These are phyloP conservation scores for Helotiales sp. DNA, from an alignment of 2,329 filamentous ascomycete species.

Conservation along the genomic window DNA sequence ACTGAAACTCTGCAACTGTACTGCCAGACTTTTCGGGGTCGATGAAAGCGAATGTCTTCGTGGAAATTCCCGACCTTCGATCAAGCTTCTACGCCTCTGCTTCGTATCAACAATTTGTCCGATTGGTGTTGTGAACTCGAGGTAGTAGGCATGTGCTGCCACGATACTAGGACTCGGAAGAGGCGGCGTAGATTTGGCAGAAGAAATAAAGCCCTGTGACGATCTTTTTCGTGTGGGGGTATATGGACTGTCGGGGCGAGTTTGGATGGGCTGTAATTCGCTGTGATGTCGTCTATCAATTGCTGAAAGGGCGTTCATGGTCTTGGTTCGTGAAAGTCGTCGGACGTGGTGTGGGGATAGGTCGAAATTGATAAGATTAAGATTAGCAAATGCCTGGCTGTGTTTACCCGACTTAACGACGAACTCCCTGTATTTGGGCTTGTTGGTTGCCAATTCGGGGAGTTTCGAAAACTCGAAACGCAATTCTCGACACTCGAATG, in stretches of 20 bases:
- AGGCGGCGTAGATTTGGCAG: conserved; percentile 9
- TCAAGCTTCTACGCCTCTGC: conserved; percentile 29
- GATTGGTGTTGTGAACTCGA: conserved; percentile 28
- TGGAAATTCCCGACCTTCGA: conserved; percentile 26
- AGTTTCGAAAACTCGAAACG: conserved; percentile 19
- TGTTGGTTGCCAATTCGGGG: conserved; percentile 8
- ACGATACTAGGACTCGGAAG: conserved; percentile 37
- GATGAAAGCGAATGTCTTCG: conserved; percentile 31
- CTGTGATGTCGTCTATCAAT: conserved; percentile 23
- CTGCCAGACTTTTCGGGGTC: conserved; percentile 10
- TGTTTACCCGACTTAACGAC: not conserved
- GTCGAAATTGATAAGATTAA: too few relatives aligned
- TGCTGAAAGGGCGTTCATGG: not conserved
- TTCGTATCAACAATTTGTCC: conserved; percentile 15
- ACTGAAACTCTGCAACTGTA: conserved; percentile 27
- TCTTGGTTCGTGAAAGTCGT: not conserved
- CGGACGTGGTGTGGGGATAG: too few relatives aligned
- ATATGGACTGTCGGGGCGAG: conserved; percentile 12
- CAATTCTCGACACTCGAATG: conserved; percentile 22
- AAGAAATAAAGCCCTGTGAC: conserved; percentile 3
- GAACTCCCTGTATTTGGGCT: conserved; percentile 5
- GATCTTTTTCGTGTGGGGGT: conserved; percentile 9
- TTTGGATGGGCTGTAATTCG: conserved; percentile 24
- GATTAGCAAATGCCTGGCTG: too few relatives aligned
- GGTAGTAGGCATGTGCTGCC: conserved; percentile 37